These are phyloP conservation scores for Adansonia gregorii DNA, from an alignment of 441 rosid species.

Conservation along the genomic window DNA sequence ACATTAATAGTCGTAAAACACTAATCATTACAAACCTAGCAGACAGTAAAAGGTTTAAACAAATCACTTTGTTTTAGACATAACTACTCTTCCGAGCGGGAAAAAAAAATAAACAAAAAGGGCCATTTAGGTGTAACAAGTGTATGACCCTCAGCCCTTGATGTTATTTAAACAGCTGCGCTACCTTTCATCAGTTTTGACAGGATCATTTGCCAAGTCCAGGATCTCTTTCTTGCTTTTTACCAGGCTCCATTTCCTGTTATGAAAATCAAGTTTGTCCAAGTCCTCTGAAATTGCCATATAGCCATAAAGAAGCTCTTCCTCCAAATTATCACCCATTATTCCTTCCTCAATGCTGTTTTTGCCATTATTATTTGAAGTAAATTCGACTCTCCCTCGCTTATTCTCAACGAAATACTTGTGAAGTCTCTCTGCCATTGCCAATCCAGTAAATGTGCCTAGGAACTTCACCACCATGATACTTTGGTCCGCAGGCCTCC, in stretches of 20 bases:
- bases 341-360: conserved; percentile 17
- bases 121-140: neutral
- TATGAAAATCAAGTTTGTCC: conserved; percentile 57
- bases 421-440: conserved; percentile 57
- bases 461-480: conserved; percentile 55
- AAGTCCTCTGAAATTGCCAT: conserved; percentile 67
- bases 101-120: no score
- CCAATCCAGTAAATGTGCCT: conserved; percentile 61
- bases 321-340: conserved; percentile 43
- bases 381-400: conserved; percentile 54
- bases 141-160: neutral
- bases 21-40: conserved; percentile 1
- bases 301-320: conserved; percentile 55
- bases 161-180: conserved; percentile 7
- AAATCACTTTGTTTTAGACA: neutral
- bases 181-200: conserved; percentile 43
- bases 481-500: conserved; percentile 68
- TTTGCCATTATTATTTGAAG: conserved; percentile 30
- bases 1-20: neutral
- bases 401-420: conserved; percentile 44
- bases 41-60: conserved; percentile 6
- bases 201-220: conserved; percentile 60
- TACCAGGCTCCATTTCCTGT: conserved; percentile 51
- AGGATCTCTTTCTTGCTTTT: conserved; percentile 68
- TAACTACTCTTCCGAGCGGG: neutral